These are phyloP conservation scores for Kluyveromyces marxianus DNA, from an alignment of 1,139 yeast species.

Conservation along the genomic window DNA sequence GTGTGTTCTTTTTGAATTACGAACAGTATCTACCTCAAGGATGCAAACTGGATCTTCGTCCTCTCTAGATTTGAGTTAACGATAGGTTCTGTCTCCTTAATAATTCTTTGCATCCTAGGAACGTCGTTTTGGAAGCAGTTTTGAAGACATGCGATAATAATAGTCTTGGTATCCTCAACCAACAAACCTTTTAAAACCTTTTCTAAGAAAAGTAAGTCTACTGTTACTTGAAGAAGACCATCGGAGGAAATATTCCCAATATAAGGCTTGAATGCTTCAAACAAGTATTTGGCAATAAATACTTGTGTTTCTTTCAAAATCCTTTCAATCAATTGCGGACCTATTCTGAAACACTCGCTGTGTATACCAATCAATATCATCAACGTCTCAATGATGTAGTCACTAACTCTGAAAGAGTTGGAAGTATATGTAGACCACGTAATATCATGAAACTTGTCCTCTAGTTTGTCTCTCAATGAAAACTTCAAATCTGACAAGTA, in stretches of 20 bases:
- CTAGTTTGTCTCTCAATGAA: constrained; percentile 40
- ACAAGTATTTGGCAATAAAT: constrained; percentile 38
- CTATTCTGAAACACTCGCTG: constrained; percentile 42
- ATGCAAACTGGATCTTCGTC: constrained; percentile 29
- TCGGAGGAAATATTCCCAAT: constrained; percentile 30
- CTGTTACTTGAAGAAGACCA: constrained; percentile 32
- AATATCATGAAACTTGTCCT: constrained; percentile 39
- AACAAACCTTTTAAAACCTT: constrained; percentile 23
- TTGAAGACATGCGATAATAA: constrained; percentile 27
- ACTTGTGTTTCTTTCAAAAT: constrained; percentile 41
- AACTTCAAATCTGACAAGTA: constrained; percentile 45
- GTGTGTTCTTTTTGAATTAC: too few species aligned
- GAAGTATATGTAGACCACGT: constrained; percentile 38
- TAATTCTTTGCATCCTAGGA: constrained; percentile 23
- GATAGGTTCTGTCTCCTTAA: constrained; percentile 27
- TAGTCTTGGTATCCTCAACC: constrained; percentile 27
- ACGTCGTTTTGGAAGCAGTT: constrained; percentile 30
- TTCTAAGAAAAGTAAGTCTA: constrained; percentile 36
- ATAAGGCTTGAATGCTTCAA: constrained; percentile 37
- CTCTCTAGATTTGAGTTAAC: constrained; percentile 26
- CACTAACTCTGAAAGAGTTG: constrained; percentile 36
- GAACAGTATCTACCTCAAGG: constrained; percentile 17
- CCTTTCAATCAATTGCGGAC: constrained; percentile 38
- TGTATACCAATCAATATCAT: constrained; percentile 47
- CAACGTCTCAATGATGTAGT: constrained; percentile 45